These are phyloP conservation scores for Articulospora tetracladia DNA, from an alignment of 495 filamentous ascomycete genomes.

Conservation along the genomic window DNA sequence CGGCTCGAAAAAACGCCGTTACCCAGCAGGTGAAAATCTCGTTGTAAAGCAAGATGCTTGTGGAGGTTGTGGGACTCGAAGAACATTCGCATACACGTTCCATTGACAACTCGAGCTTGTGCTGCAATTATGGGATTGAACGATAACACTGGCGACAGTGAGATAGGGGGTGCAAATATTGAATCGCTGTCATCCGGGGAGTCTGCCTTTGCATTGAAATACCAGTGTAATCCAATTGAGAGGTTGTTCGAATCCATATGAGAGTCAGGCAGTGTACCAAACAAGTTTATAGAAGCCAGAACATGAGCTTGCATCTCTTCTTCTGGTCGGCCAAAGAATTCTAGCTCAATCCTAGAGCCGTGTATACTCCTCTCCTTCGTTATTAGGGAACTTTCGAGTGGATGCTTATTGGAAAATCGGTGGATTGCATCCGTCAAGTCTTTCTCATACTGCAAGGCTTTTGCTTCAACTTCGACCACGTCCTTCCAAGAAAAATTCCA, in stretches of 20 bases:
- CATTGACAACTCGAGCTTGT: constrained; percentile 74
- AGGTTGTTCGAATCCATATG: constrained; percentile 5
- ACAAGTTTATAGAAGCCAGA: constrained; percentile 43
- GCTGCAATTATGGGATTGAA: constrained; percentile 68
- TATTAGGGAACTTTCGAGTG: neutral
- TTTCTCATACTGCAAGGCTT: constrained; percentile 59
- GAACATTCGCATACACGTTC: constrained; percentile 71
- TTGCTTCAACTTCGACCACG: constrained; percentile 57
- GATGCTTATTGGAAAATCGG: constrained; percentile 6
- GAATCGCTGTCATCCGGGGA: constrained; percentile 3
- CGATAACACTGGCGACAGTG: constrained; percentile 67
- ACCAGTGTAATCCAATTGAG: constrained; percentile 7
- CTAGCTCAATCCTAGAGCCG: constrained; percentile 23
- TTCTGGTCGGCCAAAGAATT: constrained; percentile 46
- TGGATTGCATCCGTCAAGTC: constrained; percentile 41
- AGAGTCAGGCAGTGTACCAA: constrained; percentile 30
- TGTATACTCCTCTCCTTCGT: neutral
- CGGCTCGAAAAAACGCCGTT: constrained; percentile 78
- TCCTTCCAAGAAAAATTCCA: constrained; percentile 78
- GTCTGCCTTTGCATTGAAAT: constrained; percentile 5
- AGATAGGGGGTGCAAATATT: constrained; percentile 61
- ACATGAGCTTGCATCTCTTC: constrained; percentile 45
- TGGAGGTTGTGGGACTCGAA: constrained; percentile 71
- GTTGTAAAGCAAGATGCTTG: constrained; percentile 74
- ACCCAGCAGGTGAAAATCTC: constrained; percentile 76